Conservation (phyloP, 768 basidiomycete genomes). For the Pleurotus ostreatus region DNA sequence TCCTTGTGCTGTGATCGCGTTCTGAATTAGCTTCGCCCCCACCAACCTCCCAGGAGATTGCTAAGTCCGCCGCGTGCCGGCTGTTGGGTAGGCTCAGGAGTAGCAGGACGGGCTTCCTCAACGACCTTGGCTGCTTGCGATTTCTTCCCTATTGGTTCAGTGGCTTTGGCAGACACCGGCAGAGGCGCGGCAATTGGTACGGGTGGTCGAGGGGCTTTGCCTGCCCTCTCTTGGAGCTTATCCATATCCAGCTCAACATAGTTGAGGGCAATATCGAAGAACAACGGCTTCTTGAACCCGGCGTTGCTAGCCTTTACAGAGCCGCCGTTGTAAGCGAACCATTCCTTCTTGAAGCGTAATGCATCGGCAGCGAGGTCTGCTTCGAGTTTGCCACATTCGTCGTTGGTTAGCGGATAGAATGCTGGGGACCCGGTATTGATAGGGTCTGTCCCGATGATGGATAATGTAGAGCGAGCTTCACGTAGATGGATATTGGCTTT, state of each 20-base stretch:
- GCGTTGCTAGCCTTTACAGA: slow-evolving; percentile 37
- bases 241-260: slow-evolving; percentile 88
- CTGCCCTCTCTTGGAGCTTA: slow-evolving; percentile 63
- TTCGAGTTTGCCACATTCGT: slow-evolving; percentile 51
- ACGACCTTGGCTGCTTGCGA: slow-evolving; percentile 45
- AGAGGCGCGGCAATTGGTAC: slow-evolving; percentile 20
- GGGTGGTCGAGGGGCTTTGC: slow-evolving; percentile 39
- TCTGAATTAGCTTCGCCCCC: slow-evolving; percentile 47
- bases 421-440: slow-evolving; percentile 36
- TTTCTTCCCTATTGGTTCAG: slow-evolving; percentile 41
- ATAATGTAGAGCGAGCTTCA: slow-evolving; percentile 56
- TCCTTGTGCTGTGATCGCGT: not conserved
- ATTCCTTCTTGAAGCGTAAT: slow-evolving; percentile 60
- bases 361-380: slow-evolving; percentile 40
- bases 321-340: slow-evolving; percentile 80
- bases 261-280: slow-evolving; percentile 94
- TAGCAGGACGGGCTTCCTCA: slow-evolving; percentile 47
- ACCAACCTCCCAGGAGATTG: slow-evolving; percentile 78
- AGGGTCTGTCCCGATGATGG: slow-evolving; percentile 38
- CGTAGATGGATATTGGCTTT: slow-evolving; percentile 72
- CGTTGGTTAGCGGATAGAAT: slow-evolving; percentile 52
- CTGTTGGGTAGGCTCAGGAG: slow-evolving; percentile 41
- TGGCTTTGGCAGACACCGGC: slow-evolving; percentile 12
- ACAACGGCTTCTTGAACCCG: slow-evolving; percentile 75
- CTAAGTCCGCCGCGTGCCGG: slow-evolving; percentile 53